Evolutionary conservation across 805 yeast genomes (phyloP).

Genomic region (Cyberlindnera mycetangii): DNA sequence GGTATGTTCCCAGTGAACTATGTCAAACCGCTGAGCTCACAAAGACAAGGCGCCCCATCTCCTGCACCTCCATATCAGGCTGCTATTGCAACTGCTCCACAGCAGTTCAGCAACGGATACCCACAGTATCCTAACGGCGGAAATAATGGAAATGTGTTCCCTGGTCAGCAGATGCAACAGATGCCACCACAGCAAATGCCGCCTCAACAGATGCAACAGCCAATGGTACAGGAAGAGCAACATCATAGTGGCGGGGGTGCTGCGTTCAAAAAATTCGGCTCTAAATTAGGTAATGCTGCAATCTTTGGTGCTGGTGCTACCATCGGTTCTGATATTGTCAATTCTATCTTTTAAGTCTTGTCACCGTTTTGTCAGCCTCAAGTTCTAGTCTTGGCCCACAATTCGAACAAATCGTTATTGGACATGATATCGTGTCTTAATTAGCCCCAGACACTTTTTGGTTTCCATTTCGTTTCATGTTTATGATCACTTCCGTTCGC

Average conservation of each 20-base stretch:
- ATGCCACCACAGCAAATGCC: constrained; percentile 16
- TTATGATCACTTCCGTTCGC: not conserved
- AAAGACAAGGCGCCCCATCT: constrained; percentile 7
- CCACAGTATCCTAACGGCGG: constrained; percentile 12
- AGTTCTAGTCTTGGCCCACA: too few species aligned
- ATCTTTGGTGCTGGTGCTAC: constrained; percentile 97
- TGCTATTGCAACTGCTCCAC: constrained; percentile 16
- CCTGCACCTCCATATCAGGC: constrained; percentile 17
- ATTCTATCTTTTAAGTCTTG: constrained; percentile 63
- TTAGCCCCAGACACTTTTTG: not conserved
- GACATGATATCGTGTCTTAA: too few species aligned
- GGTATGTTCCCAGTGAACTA: constrained; percentile 94
- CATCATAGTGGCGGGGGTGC: constrained; percentile 33
- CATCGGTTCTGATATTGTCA: constrained; percentile 78
- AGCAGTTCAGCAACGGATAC: constrained; percentile 42
- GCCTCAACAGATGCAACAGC: constrained; percentile 6
- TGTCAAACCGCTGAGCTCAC: constrained; percentile 41
- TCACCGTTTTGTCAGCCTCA: too few species aligned
- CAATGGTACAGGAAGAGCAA: constrained; percentile 31
- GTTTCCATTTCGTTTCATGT: not conserved
- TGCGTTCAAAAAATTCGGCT: constrained; percentile 60
- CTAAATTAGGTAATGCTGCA: constrained; percentile 87
- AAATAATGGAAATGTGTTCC: constrained; percentile 20
- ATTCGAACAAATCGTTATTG: too few species aligned
- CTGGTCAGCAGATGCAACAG: constrained; percentile 14